Evolutionary conservation across 768 basidiomycete species (phyloP).

Genomic region (Dioszegia hungarica): DNA sequence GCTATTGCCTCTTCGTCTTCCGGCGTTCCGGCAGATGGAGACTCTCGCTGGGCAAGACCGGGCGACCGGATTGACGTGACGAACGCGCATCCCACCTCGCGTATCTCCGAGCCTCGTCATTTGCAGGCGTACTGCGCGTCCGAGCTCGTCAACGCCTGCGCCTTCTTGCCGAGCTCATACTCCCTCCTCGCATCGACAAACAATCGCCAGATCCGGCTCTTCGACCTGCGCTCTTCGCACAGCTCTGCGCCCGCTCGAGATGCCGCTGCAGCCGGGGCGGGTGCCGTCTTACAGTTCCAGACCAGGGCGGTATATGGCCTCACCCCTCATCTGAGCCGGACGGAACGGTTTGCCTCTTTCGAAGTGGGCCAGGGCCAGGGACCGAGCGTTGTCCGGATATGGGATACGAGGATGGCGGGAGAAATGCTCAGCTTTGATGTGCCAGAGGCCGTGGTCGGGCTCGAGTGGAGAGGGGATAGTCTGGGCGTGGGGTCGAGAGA

Average conservation of each 20-base stretch:
- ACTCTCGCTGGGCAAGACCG: slow-evolving; percentile 17
- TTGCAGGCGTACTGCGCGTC: slow-evolving; percentile 40
- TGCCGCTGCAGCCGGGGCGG: slow-evolving; percentile 2
- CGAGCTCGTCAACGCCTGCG: slow-evolving; percentile 35
- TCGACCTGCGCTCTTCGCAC: slow-evolving; percentile 23
- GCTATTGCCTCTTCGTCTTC: slow-evolving; percentile 19
- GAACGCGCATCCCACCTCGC: slow-evolving; percentile 14
- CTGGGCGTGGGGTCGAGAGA: slow-evolving; percentile 41
- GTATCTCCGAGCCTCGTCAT: slow-evolving; percentile 19
- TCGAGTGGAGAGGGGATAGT: slow-evolving; percentile 28
- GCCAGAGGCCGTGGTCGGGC: slow-evolving; percentile 15
- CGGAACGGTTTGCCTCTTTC: slow-evolving; percentile 35
- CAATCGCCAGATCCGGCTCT: slow-evolving; percentile 30
- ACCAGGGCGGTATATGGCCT: slow-evolving; percentile 39
- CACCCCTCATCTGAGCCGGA: slow-evolving; percentile 24
- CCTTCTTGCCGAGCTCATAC: slow-evolving; percentile 22
- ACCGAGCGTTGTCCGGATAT: slow-evolving; percentile 33
- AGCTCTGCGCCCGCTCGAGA: slow-evolving; percentile 8
- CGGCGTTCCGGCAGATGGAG: background rate
- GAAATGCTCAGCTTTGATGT: slow-evolving; percentile 40
- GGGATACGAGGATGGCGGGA: slow-evolving; percentile 35
- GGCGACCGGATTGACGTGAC: slow-evolving; percentile 23
- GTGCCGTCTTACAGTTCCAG: slow-evolving; percentile 17
- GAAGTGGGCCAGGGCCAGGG: slow-evolving; percentile 22
- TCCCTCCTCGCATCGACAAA: slow-evolving; percentile 30